Base-by-base conservation (phyloP, 306 rosid genomes). In the Betula pendula region DNA sequence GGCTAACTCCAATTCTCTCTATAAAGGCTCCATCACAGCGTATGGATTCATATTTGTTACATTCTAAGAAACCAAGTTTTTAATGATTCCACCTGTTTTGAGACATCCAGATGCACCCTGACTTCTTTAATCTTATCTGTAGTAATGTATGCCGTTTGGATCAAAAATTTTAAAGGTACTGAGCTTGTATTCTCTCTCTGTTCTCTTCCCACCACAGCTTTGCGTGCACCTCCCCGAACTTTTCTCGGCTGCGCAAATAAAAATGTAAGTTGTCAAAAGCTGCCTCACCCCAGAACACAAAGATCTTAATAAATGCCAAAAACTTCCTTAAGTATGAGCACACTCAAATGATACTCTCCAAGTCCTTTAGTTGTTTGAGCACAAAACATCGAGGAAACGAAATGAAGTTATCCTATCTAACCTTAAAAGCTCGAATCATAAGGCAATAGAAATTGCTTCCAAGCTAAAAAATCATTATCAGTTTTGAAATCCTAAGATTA, bases 161-260 rank as follows among this genome's bases (percentile, higher is more conserved):
- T 31, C n/a, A 40, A 76, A 76, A 55, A 73, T 72, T 72, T 90
- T 88, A 95, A 63, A 92, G 92, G 79, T 88, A 95, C 71, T 95
- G 91, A 74, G 90, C 88, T 70, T 88, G 93, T 81, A 95, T 87
- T 77, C 99, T 91, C 48, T 87, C 99, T 72, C 87, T 87, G 84
- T 96, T 96, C 29, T 84, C 90, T 24, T 91, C 97, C 99, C 99
- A 96, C 99, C 99, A 96, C 9, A 48, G 74, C 87, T 87, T 91
- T 0, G 99, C 99, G 11, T 80, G 77, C 60, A 82, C 82, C 81
- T 92, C 96, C 51, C 93, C 97, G 59, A 96, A 96, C 79, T 68
- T 86, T 80, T 91, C 93, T 0, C 97, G 98, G 81, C 99, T 96
- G 94, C 80, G 22, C 45, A 79, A 4, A 79, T 71, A 68, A 60